Evolutionary conservation across 768 basidiomycete species (phyloP), one percentile per base, ranked within the genome.

Genomic region (Rossbeevera mucosa): DNA sequence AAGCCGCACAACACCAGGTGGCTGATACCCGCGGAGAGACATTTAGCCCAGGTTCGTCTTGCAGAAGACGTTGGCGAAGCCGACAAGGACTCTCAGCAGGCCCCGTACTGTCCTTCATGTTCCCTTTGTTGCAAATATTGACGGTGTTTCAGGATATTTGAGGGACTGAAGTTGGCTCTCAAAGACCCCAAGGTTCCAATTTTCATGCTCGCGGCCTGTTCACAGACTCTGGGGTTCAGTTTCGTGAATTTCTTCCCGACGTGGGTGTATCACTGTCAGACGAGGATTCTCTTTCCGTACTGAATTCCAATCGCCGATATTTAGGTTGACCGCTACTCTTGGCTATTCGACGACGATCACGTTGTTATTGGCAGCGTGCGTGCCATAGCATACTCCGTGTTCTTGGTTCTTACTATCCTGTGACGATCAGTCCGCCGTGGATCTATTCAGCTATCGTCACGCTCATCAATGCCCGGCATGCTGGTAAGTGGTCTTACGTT

Each of bases 21-120:
- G 83, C 63, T 86, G 26, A 70, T 72, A 12, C 61, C 73, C 0
- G 65, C 70, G 8, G 78, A 85, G 52, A 72, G 74, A 18, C 76
- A 74, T 25, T 72, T 86, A n/a, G 84, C 84, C 3, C 83, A 83
- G 64, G 78, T 76, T 14, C 80, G 84, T 13, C 76, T 86, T 14
- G 80, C 83, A 0, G 85, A 86, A 59, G 83, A 86, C 60, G 81
- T 79, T 8, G 82, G 83, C 2, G 83, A 85, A 68, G 83, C 83
- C 0, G 84, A 86, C 57, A 67, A 76, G 58, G 84, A 86, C 56
- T 76, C 76, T n/a, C 62, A 63, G 0, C 67, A 74, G 26, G 82
- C 81, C 49, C 80, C 83, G 84, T 85, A 61, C 33, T n/a, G 81
- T 71, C 13, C 13, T 38, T 38, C 40, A 26, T 31, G 12, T 29